Evolutionary conservation across 208 protist genomes (phyloP).

Genomic region (Trypanosoma scelopori): DNA sequence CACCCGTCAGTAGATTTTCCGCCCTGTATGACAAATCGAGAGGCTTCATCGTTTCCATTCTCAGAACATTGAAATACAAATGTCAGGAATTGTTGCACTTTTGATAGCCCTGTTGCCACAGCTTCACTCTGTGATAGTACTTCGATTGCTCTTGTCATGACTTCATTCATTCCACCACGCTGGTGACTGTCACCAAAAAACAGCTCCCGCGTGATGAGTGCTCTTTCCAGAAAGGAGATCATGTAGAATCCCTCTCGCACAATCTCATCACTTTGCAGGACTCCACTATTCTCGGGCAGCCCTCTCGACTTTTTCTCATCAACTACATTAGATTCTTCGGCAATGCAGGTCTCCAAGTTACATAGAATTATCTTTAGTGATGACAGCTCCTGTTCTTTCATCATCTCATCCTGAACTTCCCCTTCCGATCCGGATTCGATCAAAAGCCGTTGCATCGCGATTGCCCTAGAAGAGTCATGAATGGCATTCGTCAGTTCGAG

Average conservation of each 20-base stretch:
- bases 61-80: slow-evolving; percentile 51
- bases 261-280: slow-evolving; percentile 36
- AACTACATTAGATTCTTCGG: slow-evolving; percentile 21
- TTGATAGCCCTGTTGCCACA: slow-evolving; percentile 51
- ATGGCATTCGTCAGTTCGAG: slow-evolving; percentile 77
- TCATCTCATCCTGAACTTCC: slow-evolving; percentile 17
- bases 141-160: slow-evolving; percentile 65
- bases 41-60: slow-evolving; percentile 35
- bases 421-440: slow-evolving; percentile 20
- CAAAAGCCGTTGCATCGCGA: slow-evolving; percentile 55
- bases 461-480: slow-evolving; percentile 71
- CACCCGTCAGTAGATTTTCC: slow-evolving; percentile 5
- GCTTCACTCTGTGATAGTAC: slow-evolving; percentile 62
- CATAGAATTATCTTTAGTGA: slow-evolving; percentile 76
- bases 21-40: slow-evolving; percentile 67
- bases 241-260: slow-evolving; percentile 66
- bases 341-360: slow-evolving; percentile 51
- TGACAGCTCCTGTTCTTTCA: slow-evolving; percentile 65
- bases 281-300: neutral
- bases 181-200: slow-evolving; percentile 38
- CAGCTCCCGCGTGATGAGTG: slow-evolving; percentile 73
- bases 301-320: neutral
- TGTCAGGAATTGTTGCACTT: slow-evolving; percentile 74
- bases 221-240: slow-evolving; percentile 59
- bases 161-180: slow-evolving; percentile 45